Conservation (phyloP, 352 stramenopile genomes). For the Phytophthora cajani region DNA sequence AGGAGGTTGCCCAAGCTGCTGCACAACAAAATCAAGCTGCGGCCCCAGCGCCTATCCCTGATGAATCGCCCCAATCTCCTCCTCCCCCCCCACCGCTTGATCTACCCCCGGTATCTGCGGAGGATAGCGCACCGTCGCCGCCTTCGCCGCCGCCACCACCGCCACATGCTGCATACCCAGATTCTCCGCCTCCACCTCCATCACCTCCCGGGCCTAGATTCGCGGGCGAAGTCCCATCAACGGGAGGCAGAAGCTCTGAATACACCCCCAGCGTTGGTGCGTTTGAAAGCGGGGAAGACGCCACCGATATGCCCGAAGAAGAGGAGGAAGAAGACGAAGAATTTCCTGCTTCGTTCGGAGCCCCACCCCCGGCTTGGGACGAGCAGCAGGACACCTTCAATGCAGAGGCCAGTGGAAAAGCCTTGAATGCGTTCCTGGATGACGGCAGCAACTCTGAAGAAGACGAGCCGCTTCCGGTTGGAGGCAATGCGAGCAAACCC, state of each 20-base stretch:
- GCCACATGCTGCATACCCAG: slow-evolving; percentile 31
- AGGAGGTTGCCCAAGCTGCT: slow-evolving; percentile 46
- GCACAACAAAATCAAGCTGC: slow-evolving; percentile 32
- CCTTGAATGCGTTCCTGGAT: slow-evolving; percentile 79
- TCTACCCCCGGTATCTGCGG: slow-evolving; percentile 8
- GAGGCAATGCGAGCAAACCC: slow-evolving; percentile 19
- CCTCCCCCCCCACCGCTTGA: slow-evolving; percentile 31
- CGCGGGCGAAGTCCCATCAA: slow-evolving; percentile 16
- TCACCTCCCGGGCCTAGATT: slow-evolving; percentile 38
- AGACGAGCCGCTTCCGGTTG: slow-evolving; percentile 63
- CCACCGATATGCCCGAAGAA: slow-evolving; percentile 37
- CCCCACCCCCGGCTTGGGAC: slow-evolving; percentile 35
- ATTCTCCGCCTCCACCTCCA: slow-evolving; percentile 40
- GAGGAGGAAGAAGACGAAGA: slow-evolving; percentile 82
- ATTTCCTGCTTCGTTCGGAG: slow-evolving; percentile 63
- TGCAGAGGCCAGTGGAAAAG: slow-evolving; percentile 64
- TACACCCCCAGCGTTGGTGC: not conserved
- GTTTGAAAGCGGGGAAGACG: slow-evolving; percentile 18
- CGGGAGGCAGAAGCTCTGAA: slow-evolving; percentile 1
- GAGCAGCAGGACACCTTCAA: slow-evolving; percentile 51
- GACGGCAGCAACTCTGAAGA: slow-evolving; percentile 68
- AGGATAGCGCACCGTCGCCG: slow-evolving; percentile 7
- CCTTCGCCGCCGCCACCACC: slow-evolving; percentile 4
- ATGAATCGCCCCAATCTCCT: slow-evolving; percentile 21
- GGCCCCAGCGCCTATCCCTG: slow-evolving; percentile 6